Evolutionary conservation across 2,329 filamentous ascomycete species (phyloP).

Genomic region (Sclerotinia subarctica): DNA sequence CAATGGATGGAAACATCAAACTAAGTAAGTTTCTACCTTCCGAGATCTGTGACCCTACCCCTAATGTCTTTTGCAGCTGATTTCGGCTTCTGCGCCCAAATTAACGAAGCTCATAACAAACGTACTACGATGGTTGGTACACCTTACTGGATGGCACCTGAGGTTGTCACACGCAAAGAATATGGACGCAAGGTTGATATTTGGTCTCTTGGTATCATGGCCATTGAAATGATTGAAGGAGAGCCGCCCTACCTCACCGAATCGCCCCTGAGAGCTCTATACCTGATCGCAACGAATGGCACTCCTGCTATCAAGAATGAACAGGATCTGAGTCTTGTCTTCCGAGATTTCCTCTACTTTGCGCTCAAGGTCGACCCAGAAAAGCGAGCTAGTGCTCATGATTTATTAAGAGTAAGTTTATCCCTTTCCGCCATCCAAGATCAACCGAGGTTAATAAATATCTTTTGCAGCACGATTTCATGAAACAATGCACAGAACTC

Average conservation of each 20-base stretch:
- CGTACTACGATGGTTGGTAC: constrained; percentile 98
- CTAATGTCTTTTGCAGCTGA: constrained; percentile 62
- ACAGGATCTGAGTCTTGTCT: constrained; percentile 73
- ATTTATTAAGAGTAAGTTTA: constrained; percentile 77
- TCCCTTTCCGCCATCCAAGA: background rate
- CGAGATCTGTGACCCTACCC: background rate
- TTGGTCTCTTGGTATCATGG: constrained; percentile 98
- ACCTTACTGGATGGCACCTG: constrained; percentile 99
- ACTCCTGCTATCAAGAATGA: constrained; percentile 95
- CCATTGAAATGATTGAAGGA: constrained; percentile 99
- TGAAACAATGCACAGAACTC: constrained; percentile 71
- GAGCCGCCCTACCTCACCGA: constrained; percentile 97
- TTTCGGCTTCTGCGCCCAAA: constrained; percentile 98
- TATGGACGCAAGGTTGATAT: constrained; percentile 99
- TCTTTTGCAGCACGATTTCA: constrained; percentile 68
- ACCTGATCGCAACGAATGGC: constrained; percentile 94
- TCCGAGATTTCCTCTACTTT: constrained; percentile 88
- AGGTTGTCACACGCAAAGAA: constrained; percentile 95
- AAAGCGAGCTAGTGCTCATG: constrained; percentile 91
- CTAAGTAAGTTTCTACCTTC: constrained; percentile 64
- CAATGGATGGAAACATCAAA: constrained; percentile 94
- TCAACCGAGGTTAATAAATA: constrained; percentile 2
- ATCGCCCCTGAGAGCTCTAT: constrained; percentile 86
- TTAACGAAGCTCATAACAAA: constrained; percentile 96
- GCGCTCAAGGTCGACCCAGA: constrained; percentile 96